A percentile compares a stretch with the other conserved stretches of the same genome.
Evolutionary conservation across 2,329 filamentous ascomycete genomes (phyloP).

Genomic region (Penicillium paneum): DNA sequence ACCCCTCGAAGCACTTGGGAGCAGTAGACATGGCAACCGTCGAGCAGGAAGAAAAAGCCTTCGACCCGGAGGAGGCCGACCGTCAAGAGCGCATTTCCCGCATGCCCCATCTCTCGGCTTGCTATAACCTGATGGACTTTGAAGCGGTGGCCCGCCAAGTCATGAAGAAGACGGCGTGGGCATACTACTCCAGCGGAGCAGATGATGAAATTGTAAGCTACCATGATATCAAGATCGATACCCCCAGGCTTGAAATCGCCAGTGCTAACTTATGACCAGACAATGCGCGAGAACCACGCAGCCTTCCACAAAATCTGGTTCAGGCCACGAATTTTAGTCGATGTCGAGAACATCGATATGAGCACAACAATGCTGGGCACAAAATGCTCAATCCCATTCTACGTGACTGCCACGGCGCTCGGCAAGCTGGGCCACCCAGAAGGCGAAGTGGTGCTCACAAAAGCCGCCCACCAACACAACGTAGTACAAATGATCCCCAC

Average conservation of each 20-base stretch:
- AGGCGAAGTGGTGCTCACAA: slow-evolving; percentile 87
- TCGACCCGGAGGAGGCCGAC: slow-evolving; percentile 68
- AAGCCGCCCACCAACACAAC: slow-evolving; percentile 77
- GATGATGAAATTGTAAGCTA: slow-evolving; percentile 75
- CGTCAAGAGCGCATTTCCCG: slow-evolving; percentile 69
- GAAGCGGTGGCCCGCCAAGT: slow-evolving; percentile 84
- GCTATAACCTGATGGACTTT: slow-evolving; percentile 94
- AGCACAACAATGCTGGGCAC: slow-evolving; percentile 91
- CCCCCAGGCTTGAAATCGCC: slow-evolving; percentile 10
- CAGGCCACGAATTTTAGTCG: slow-evolving; percentile 79
- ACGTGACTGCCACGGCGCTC: slow-evolving; percentile 91
- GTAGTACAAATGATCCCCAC: slow-evolving; percentile 99
- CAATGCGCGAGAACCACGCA: slow-evolving; percentile 88
- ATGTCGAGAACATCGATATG: slow-evolving; percentile 84
- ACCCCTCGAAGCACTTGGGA: slow-evolving; percentile 82
- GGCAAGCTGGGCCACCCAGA: slow-evolving; percentile 93
- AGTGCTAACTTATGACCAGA: slow-evolving; percentile 50
- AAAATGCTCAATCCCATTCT: slow-evolving; percentile 82
- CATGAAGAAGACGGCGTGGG: slow-evolving; percentile 97
- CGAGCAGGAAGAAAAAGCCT: slow-evolving; percentile 61
- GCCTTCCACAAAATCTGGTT: slow-evolving; percentile 99
- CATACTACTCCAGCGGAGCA: slow-evolving; percentile 92
- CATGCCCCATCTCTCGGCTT: slow-evolving; percentile 80
- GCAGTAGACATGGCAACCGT: slow-evolving; percentile 84
- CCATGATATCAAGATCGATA: too few relatives aligned